Percentiles rank a stretch among this genome's conserved stretches.
Conservation (phyloP, 495 filamentous ascomycete species). For the Hamigera avellanea region DNA sequence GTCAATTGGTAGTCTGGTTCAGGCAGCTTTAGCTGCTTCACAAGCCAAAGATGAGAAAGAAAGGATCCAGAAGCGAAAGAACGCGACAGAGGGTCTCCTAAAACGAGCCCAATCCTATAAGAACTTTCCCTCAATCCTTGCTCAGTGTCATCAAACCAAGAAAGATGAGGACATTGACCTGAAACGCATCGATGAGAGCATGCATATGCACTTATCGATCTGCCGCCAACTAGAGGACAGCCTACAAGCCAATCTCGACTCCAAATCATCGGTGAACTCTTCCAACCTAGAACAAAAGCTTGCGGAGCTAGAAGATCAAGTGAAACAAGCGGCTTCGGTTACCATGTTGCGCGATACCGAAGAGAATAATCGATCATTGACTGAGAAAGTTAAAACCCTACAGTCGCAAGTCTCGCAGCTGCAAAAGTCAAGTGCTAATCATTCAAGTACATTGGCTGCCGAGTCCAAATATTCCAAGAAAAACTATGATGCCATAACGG, state of each 20-base stretch:
- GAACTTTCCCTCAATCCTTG: slow-evolving; percentile 12
- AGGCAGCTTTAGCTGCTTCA: slow-evolving; percentile 6
- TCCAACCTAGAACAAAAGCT: not conserved
- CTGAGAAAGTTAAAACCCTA: too few relatives aligned
- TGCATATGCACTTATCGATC: slow-evolving; percentile 4
- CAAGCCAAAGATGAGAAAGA: slow-evolving; percentile 11
- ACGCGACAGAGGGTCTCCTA: slow-evolving; percentile 5
- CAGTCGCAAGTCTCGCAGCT: too few relatives aligned
- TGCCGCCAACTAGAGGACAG: slow-evolving; percentile 6
- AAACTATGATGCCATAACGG: too few relatives aligned
- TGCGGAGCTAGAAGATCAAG: not conserved
- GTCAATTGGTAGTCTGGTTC: slow-evolving; percentile 8
- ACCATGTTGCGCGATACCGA: too few relatives aligned
- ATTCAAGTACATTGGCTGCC: too few relatives aligned
- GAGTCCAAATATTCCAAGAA: too few relatives aligned
- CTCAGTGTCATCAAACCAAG: slow-evolving; percentile 8
- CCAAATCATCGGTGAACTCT: not conserved
- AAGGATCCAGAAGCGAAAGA: slow-evolving; percentile 11
- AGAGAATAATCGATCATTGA: too few relatives aligned
- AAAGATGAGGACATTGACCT: slow-evolving; percentile 10
- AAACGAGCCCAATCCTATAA: slow-evolving; percentile 10
- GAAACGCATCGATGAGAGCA: slow-evolving; percentile 6
- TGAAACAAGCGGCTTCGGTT: not conserved
- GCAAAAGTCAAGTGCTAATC: too few relatives aligned
- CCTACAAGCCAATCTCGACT: slow-evolving; percentile 2